Evolutionary conservation across 2,329 filamentous ascomycete species (phyloP), one percentile per base, ranked within the genome.

Genomic region (Berkeleyomyces rouxiae): DNA sequence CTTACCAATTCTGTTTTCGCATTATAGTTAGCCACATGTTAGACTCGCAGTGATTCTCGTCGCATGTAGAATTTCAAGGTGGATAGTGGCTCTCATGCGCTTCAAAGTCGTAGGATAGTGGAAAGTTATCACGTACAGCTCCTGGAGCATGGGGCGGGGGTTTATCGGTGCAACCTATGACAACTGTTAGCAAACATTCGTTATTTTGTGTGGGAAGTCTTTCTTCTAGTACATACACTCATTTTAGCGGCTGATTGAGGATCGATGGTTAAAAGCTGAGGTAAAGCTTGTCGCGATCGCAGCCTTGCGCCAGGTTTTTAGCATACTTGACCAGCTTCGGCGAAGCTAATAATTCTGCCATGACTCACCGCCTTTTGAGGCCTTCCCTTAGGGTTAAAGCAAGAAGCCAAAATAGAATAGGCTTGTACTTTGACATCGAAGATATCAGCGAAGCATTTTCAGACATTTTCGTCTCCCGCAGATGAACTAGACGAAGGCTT

Each of bases 61-160:
- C 9, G 44, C 9, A 55, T 23, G 31, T 61, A 5, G 37, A 11
- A 42, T 31, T 55, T 40, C 44, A 63, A 61, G 49, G 16, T 7
- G 62, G 42, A 13, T 3, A 33, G 58, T 57, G 9, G 13, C 39
- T 53, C 49, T 40, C 9, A 31, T 16, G n/a, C 44, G 36, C 16
- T 40, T 47, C 9, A 3, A n/a, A n/a, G 40, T 6, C 9, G 16
- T 31, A 31, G 10, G 11, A 49, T 53, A 23, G 36, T 10, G 36
- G 43, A n/a, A 33, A 31, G 55, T 7, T 37, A 16, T 11, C 66
- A 81, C 84, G 70, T 84, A 90, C 85, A 96, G 85, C 72, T 85
- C 85, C 78, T 96, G 90, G 72, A 99, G 87, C 82, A 96, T 90
- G 51, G 93, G 93, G 74, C 92, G 89, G 72, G 93, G 93, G 81